Evolutionary conservation across 306 rosid genomes (phyloP).

Genomic region (Vigna radiata): DNA sequence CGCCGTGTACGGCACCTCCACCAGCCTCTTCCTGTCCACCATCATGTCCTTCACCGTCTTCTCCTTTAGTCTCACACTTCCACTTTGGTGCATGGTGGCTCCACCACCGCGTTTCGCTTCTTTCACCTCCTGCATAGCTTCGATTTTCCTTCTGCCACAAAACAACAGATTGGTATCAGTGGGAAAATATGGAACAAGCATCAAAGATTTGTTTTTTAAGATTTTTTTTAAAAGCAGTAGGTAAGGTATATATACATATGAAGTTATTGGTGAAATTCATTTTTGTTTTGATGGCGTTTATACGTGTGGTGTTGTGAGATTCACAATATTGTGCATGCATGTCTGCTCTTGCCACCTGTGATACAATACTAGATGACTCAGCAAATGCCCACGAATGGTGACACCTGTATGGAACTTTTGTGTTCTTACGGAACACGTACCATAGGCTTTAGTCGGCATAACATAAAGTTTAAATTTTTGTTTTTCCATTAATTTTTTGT

Average conservation of each 20-base stretch:
- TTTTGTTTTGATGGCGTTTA: not conserved
- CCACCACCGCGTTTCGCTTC: constrained; percentile 22
- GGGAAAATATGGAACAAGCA: constrained; percentile 32
- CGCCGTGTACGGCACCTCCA: constrained; percentile 92
- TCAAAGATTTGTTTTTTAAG: not conserved
- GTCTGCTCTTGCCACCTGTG: constrained; percentile 39
- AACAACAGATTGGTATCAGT: not conserved
- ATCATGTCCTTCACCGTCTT: constrained; percentile 68
- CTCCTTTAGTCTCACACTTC: constrained; percentile 47
- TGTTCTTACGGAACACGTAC: not conserved
- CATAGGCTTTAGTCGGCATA: not conserved
- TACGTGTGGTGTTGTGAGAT: constrained; percentile 38
- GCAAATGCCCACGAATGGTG: constrained; percentile 3
- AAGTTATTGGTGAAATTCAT: not conserved
- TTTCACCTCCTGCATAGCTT: constrained; percentile 51
- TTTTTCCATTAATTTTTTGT: not conserved
- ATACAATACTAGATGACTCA: constrained; percentile 33
- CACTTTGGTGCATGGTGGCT: constrained; percentile 41
- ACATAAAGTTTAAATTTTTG: not conserved
- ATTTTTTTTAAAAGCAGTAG: not conserved
- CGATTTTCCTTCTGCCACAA: not conserved
- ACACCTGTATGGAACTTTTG: not conserved
- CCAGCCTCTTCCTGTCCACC: constrained; percentile 67
- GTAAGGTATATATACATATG: not conserved
- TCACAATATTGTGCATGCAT: constrained; percentile 28